Base-by-base conservation (phyloP, 2,329 filamentous ascomycete genomes). In the Apiospora aurea region DNA sequence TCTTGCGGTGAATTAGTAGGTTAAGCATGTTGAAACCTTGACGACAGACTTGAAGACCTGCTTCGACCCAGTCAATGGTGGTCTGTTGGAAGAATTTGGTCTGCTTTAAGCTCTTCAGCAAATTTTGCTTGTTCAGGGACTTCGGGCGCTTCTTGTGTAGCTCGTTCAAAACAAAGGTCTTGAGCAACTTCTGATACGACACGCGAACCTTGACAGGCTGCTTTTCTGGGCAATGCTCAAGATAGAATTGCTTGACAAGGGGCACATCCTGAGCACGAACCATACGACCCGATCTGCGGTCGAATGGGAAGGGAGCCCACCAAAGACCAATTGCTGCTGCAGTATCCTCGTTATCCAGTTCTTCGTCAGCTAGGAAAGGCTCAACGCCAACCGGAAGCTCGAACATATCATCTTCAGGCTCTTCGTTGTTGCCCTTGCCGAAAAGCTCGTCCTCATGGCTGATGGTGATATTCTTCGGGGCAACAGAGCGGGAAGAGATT, bases 61-160 rank as follows among this genome's bases (percentile, higher is more conserved):
- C 96, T 85, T 99, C 96, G 57, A 99, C 96, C 96, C 96, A 99
- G 81, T 99, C 96, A 75, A 99, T 98, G 11, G 94, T 97, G 3
- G 96, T 99, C 83, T 98, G 96, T 83, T 99, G 97, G 88, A 99
- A 99, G 85, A 99, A 99, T 80, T 99, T 99, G 67, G 96, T 99
- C 76, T 94, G 92, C 83, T 98, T 98, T 76, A 99, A 84, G 11
- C 94, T 97, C 77, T 91, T 91, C 81, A 98, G 89, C 72, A 99
- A 84, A 78, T 97, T 94, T 79, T 99, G 96, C 81, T 96, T 97
- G 85, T 95, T 97, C 76, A 97, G 92, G 4, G 96, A 94, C 86
- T 99, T 98, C 8, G 96, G 94, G 76, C 93, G 94, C 84, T 95
- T 97, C 85, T 96, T 97, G 83, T 99, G 97, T 67, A 99, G 87